Evolutionary conservation across 1,139 yeast species (phyloP), one percentile per base, ranked within the genome.

Genomic region (Debaryomyces coudertii): DNA sequence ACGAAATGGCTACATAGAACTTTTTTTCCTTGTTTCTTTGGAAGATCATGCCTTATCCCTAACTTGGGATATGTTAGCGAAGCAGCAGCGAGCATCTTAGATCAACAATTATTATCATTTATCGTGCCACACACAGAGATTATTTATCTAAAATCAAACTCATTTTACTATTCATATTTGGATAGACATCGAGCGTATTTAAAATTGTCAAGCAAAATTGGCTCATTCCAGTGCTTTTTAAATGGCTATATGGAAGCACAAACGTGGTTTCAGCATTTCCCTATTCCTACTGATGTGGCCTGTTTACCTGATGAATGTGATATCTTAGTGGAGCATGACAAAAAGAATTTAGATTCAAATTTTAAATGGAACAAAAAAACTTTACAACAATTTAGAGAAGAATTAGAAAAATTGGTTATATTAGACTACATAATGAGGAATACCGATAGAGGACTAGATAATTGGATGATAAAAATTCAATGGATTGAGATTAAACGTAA

Each of bases 1-100:
- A 80, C 88, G 1, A 86, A 86, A 64, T 86, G 92, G 92, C 61
- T 85, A 7, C 92, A 86, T 59, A 65, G 92, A 50, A 86, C 85
- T 25, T 75, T 85, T 51, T 86, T 85, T 49, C 92, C 92, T 0
- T 86, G 90, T 56, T 85, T 83, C 58, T 86, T 86, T 64, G 92
- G 93, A 2, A 63, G 93, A 46, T 79, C 87, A 31, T 85, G 90
- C 56, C 65, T 86, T 47, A 84, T 86, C 23, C 90, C 90, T 0
- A 86, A 86, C 58, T 71, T 83, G 40, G 92, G 90, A 0, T 86
- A 85, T 60, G 74, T 85, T 23, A 80, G 88, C 48, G 93, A 86
- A 59, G 81, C 86, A 4, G 89, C 88, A 0, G 90, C 92, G 0
- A 79, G 86, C 51, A 68, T 81, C 20, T 60, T 86, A 44, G 93